phyloP scores from a whole-genome alignment of 257 asterid species.

The Lantana camara region DNA sequence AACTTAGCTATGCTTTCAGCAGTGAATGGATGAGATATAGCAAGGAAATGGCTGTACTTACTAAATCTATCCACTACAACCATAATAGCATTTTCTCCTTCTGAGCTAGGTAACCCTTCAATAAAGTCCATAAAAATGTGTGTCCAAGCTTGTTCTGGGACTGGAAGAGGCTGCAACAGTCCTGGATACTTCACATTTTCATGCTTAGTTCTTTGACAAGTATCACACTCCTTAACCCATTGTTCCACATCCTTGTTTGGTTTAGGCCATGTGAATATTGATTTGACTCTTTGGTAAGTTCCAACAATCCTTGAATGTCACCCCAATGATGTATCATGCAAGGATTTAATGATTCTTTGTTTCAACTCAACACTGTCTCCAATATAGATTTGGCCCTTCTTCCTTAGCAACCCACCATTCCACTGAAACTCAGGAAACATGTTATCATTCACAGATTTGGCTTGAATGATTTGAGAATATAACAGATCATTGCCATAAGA shows the following conservation, averaged over 20 bases:
- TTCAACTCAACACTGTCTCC: not conserved
- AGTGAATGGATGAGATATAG: no score
- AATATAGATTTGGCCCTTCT: no score
- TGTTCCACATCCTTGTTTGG: no score
- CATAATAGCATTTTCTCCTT: conserved; percentile 12
- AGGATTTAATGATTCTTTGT: no score
- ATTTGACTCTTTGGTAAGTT: not conserved
- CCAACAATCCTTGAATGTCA: not conserved
- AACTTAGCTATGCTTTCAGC: no score
- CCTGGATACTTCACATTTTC: no score
- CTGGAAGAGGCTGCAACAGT: no score
- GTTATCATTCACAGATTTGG: not conserved
- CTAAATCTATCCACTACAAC: not conserved
- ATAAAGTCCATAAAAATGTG: not conserved
- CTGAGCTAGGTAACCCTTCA: not conserved
- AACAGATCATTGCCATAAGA: not conserved
- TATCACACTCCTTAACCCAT: no score
- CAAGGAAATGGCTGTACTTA: not conserved
- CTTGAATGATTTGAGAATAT: not conserved
- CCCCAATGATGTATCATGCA: no score
- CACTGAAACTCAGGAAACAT: no score
- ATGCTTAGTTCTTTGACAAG: no score
- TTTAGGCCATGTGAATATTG: not conserved
- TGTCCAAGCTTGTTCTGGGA: no score
- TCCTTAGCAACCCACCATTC: not conserved